phyloP scores from a whole-genome alignment of 371 early-diverging fungal genomes.

The Mortierella sp. region DNA sequence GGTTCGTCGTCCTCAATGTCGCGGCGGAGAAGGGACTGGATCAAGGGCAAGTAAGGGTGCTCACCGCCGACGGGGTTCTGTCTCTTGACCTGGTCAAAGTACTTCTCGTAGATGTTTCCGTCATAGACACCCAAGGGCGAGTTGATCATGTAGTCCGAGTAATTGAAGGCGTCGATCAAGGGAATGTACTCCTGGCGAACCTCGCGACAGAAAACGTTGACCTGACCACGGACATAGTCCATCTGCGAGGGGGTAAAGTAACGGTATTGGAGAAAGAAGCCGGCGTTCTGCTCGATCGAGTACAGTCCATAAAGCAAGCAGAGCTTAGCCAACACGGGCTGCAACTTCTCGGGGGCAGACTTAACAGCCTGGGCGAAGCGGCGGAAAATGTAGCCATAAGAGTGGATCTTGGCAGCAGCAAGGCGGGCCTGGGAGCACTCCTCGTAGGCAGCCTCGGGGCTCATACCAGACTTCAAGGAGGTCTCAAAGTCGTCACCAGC shows the following conservation, averaged over 20 bases:
- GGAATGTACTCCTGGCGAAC: slow-evolving; percentile 89
- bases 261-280: slow-evolving; percentile 89
- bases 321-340: slow-evolving; percentile 72
- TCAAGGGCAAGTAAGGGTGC: slow-evolving; percentile 88
- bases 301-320: slow-evolving; percentile 88
- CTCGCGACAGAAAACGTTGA: slow-evolving; percentile 76
- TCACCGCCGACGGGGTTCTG: slow-evolving; percentile 80
- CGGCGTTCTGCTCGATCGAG: slow-evolving; percentile 88
- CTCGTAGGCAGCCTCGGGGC: slow-evolving; percentile 88
- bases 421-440: slow-evolving; percentile 88
- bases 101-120: slow-evolving; percentile 90
- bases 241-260: slow-evolving; percentile 88
- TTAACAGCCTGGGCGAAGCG: slow-evolving; percentile 86
- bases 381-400: slow-evolving; percentile 87
- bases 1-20: slow-evolving; percentile 65
- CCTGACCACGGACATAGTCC: slow-evolving; percentile 73
- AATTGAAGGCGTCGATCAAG: slow-evolving; percentile 90
- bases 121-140: slow-evolving; percentile 92
- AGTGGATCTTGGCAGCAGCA: slow-evolving; percentile 90
- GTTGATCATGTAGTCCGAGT: slow-evolving; percentile 90
- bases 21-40: slow-evolving; percentile 87
- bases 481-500: slow-evolving; percentile 86
- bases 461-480: slow-evolving; percentile 76
- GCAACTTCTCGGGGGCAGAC: slow-evolving; percentile 64
- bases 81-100: slow-evolving; percentile 87